These are phyloP conservation scores for Tetracladium setigerum DNA, from an alignment of 495 filamentous ascomycete genomes.

Conservation along the genomic window DNA sequence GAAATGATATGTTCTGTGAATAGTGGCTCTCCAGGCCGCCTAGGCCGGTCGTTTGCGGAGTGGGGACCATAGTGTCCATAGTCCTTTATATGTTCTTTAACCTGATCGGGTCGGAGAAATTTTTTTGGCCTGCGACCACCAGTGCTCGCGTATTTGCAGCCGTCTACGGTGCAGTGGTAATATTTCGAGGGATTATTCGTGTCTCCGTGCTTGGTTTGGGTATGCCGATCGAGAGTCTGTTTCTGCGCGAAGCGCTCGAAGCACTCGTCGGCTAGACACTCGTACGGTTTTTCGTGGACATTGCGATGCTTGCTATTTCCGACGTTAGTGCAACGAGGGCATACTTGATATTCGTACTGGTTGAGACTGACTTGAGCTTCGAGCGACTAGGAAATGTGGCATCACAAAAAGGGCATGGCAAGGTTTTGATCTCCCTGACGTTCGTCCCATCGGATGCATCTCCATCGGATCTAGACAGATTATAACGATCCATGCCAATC, in stretches of 20 bases:
- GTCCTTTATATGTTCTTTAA: constrained; percentile 9
- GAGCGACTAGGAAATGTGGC: constrained; percentile 5
- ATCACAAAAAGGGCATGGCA: not conserved
- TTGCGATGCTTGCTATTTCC: constrained; percentile 9
- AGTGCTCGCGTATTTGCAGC: constrained; percentile 12
- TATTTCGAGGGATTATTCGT: not conserved
- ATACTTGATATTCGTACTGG: not conserved
- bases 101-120: constrained; percentile 5
- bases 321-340: not conserved
- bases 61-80: constrained; percentile 10
- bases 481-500: too few relatives aligned
- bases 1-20: not conserved
- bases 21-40: not conserved
- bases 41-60: constrained; percentile 1
- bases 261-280: constrained; percentile 6
- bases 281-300: not conserved
- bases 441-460: not conserved
- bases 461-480: not conserved
- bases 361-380: constrained; percentile 6
- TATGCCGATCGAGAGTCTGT: constrained; percentile 10
- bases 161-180: constrained; percentile 9
- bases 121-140: not conserved
- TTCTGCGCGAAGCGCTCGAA: constrained; percentile 2
- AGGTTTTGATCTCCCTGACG: not conserved
- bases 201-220: not conserved